phyloP scores from a whole-genome alignment of 1,139 yeast species.

The Sugiyamaella neomexicana region DNA sequence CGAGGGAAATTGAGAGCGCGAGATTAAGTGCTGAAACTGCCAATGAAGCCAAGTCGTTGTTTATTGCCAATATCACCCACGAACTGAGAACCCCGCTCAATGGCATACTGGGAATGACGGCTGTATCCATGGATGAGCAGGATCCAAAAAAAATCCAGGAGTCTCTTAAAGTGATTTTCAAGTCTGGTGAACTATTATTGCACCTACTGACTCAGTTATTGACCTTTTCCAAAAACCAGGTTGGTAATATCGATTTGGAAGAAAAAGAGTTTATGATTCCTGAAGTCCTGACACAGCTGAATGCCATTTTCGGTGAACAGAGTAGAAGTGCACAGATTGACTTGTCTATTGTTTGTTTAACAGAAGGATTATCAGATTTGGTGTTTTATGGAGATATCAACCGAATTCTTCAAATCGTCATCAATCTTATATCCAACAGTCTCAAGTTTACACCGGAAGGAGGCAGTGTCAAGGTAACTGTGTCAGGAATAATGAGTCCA shows the following conservation, averaged over 20 bases:
- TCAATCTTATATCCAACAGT: constrained; percentile 88
- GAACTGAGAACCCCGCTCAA: constrained; percentile 89
- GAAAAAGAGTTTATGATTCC: constrained; percentile 69
- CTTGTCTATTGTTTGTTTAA: constrained; percentile 48
- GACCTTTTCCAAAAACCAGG: constrained; percentile 80
- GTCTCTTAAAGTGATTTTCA: constrained; percentile 69
- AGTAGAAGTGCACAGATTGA: constrained; percentile 73
- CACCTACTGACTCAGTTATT: constrained; percentile 84
- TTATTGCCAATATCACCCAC: constrained; percentile 91
- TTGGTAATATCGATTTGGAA: constrained; percentile 70
- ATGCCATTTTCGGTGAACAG: constrained; percentile 82
- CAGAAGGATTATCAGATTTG: constrained; percentile 41
- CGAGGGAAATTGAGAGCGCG: constrained; percentile 72
- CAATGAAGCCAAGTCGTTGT: constrained; percentile 88
- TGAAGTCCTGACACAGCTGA: constrained; percentile 79
- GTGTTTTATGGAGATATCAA: constrained; percentile 87
- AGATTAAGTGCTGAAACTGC: constrained; percentile 55
- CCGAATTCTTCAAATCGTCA: constrained; percentile 85
- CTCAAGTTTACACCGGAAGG: constrained; percentile 89
- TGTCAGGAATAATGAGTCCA: constrained; percentile 33
- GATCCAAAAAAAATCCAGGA: constrained; percentile 71
- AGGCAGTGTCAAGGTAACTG: constrained; percentile 71
- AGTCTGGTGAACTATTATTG: constrained; percentile 81
- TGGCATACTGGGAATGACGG: constrained; percentile 92
- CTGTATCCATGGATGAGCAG: constrained; percentile 84